Evolutionary conservation across 345 rosid species (phyloP), one percentile per base, ranked within the genome.

Genomic region (Populus simonii): DNA sequence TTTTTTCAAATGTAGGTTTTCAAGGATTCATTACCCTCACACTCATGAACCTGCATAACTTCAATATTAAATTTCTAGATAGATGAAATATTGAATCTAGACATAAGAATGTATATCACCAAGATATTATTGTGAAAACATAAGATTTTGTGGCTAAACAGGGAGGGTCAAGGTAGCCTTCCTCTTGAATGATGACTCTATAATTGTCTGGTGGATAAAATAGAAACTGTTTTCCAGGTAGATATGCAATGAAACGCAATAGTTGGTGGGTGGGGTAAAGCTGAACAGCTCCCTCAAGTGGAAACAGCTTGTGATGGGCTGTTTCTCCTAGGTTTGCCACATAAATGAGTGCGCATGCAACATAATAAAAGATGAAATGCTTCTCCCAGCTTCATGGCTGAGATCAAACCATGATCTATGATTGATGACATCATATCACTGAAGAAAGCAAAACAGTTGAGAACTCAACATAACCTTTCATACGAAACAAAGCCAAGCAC

Each of bases 171-270:
- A 35, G 33, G 8, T n/a, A 45, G 49, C 41, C 49, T 70, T 27
- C 12, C 59, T 74, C 15, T 3, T 74, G 55, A 74, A 20, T 27
- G 53, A 51, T 27, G 31, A 53, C 39, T 59, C 36, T 22, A 38
- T 17, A n/a, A 20, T 41, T 18, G n/a, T 22, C 1, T 20, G 62
- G 66, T 17, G 13, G 43, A 61, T 71, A 62, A 20, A 43, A 45
- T 23, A 62, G 27, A n/a, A n/a, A 43, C 23, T 23, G n/a, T 71
- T 39, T 41, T 66, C 73, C 74, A 59, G 66, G 36, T 59, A 61
- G 77, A 73, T 49, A 35, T 57, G 68, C 68, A 80, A 71, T 36
- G n/a, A 67, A 18, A 31, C 31, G 25, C 75, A 55, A 57, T 25
- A 59, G 57, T 27, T 81, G 49, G 67, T 68, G 45, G 75, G 65